Percentiles rank a stretch among this genome's conserved stretches.
These are phyloP conservation scores for Vicia sativa DNA, from an alignment of 306 rosid species.

Conservation along the genomic window DNA sequence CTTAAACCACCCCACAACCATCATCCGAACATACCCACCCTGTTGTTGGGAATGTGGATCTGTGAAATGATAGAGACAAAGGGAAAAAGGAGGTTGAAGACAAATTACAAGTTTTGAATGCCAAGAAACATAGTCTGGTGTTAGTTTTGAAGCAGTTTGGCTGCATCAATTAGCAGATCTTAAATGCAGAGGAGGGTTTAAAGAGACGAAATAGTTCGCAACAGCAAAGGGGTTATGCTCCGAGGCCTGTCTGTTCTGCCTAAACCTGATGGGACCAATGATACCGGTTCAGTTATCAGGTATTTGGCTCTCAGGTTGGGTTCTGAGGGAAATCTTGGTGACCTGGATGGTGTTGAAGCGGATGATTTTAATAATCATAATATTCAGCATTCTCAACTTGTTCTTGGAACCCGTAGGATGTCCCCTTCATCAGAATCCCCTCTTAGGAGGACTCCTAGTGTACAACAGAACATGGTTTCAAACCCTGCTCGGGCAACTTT, in stretches of 20 bases:
- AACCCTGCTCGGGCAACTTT: conserved; percentile 68
- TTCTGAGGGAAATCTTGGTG: conserved; percentile 66
- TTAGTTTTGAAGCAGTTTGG: conserved; percentile 73
- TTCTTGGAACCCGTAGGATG: conserved; percentile 63
- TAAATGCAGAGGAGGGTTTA: conserved; percentile 89
- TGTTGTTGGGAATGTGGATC: conserved; percentile 45
- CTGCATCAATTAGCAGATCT: conserved; percentile 62
- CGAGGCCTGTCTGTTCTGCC: conserved; percentile 55
- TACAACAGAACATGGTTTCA: conserved; percentile 64
- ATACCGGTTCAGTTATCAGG: conserved; percentile 65
- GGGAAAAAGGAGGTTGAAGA: conserved; percentile 82
- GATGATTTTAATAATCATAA: conserved; percentile 66
- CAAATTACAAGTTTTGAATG: conserved; percentile 73
- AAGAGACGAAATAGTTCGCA: conserved; percentile 60
- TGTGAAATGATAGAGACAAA: conserved; percentile 50
- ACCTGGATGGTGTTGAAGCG: conserved; percentile 73
- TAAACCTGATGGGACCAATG: conserved; percentile 70
- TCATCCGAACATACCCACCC: too few relatives aligned
- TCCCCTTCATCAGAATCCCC: conserved; percentile 96
- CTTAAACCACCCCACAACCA: too few relatives aligned
- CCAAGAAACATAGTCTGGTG: conserved; percentile 82
- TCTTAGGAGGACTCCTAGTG: conserved; percentile 64
- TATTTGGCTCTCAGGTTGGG: conserved; percentile 55
- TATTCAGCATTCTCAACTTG: conserved; percentile 59
- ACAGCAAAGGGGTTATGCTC: conserved; percentile 51